phyloP scores from a whole-genome alignment of 2,329 filamentous ascomycete genomes.

The Zasmidium angulare region DNA sequence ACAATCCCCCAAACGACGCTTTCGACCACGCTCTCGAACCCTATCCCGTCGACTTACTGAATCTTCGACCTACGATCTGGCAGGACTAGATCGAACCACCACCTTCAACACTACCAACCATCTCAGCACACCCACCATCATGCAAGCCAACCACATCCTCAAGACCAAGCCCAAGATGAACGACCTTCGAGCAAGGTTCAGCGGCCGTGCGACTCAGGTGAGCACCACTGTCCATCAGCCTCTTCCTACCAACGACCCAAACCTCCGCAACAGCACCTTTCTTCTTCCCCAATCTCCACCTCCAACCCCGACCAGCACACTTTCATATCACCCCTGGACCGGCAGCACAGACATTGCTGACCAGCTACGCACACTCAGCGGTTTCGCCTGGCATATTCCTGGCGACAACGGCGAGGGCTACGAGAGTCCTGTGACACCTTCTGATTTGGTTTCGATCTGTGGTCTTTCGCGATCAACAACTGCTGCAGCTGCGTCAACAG shows the following conservation, averaged over 20 bases:
- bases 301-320: not conserved
- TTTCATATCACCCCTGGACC: not conserved
- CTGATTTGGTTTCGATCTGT: too few species aligned
- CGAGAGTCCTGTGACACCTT: too few species aligned
- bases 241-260: not conserved
- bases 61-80: not conserved
- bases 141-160: not conserved
- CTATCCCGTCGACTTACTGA: not conserved
- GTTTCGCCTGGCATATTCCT: not conserved
- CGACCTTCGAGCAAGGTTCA: not conserved
- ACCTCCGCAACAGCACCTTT: not conserved
- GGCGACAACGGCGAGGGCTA: not conserved
- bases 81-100: not conserved
- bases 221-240: not conserved
- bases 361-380: not conserved
- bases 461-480: too few species aligned
- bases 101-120: not conserved
- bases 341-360: not conserved
- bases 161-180: not conserved
- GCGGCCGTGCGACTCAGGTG: not conserved
- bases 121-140: not conserved
- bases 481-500: too few species aligned
- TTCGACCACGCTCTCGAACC: not conserved
- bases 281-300: not conserved
- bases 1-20: not conserved